These are phyloP conservation scores for Rhytidhysteron rufulum DNA, from an alignment of 2,329 filamentous ascomycete species.

Conservation along the genomic window DNA sequence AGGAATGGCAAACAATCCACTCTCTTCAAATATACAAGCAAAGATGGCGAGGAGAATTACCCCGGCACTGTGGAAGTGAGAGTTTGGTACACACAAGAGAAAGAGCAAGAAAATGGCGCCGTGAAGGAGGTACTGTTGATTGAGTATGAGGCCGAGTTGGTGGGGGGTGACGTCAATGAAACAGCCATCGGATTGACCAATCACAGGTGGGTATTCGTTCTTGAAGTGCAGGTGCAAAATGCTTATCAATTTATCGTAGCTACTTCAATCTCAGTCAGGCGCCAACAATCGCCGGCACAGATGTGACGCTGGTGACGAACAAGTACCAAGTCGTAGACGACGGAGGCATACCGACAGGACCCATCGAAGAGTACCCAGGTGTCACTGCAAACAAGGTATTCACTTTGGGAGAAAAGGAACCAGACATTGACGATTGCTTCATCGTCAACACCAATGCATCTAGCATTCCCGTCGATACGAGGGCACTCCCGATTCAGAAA, in stretches of 20 bases:
- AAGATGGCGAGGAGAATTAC: conserved; percentile 84
- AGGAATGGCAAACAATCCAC: conserved; percentile 45
- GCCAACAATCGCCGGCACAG: conserved; percentile 60
- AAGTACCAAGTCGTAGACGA: conserved; percentile 71
- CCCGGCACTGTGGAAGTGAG: conserved; percentile 77
- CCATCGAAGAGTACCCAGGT: conserved; percentile 61
- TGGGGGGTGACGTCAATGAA: conserved; percentile 73
- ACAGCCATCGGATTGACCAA: conserved; percentile 93
- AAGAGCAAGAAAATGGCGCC: conserved; percentile 58
- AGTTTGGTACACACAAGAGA: conserved; percentile 74
- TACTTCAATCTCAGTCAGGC: conserved; percentile 64
- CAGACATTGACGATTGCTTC: conserved; percentile 89
- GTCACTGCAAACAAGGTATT: conserved; percentile 66
- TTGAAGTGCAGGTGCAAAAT: neutral
- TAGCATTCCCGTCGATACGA: conserved; percentile 49
- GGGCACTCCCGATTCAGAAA: conserved; percentile 56
- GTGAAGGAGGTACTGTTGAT: conserved; percentile 72
- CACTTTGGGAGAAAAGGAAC: conserved; percentile 64
- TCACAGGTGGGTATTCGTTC: conserved; percentile 64
- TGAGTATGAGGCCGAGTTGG: conserved; percentile 84
- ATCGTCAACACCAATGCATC: conserved; percentile 63
- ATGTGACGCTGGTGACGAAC: conserved; percentile 55
- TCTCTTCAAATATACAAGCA: conserved; percentile 56
- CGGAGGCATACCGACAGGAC: conserved; percentile 69
- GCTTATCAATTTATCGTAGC: conserved; percentile 32